A percentile compares a stretch with the other conserved stretches of the same genome.
Conservation (phyloP, 2,329 filamentous ascomycete species). For the Pseudogymnoascus sp. region DNA sequence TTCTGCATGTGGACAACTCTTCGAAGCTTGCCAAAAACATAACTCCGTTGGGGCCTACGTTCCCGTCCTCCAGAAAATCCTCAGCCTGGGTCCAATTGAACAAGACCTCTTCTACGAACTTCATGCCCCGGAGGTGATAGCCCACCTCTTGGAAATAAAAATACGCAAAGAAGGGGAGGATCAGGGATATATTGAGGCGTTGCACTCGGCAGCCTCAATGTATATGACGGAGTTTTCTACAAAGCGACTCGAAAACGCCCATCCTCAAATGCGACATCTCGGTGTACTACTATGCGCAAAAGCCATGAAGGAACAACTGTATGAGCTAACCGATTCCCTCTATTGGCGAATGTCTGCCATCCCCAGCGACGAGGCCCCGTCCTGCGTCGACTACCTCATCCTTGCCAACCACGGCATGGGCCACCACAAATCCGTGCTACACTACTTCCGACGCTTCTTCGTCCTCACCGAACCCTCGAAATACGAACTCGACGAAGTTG, state of each 20-base stretch:
- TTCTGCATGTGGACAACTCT: not conserved
- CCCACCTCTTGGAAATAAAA: not conserved
- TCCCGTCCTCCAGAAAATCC: constrained; percentile 6
- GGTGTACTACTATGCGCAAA: constrained; percentile 19
- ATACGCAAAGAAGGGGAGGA: not conserved
- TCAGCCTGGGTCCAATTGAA: constrained; percentile 2
- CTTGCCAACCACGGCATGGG: constrained; percentile 17
- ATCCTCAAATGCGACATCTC: constrained; percentile 12
- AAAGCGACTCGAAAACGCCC: constrained; percentile 13
- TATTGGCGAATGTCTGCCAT: constrained; percentile 17
- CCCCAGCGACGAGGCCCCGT: constrained; percentile 8
- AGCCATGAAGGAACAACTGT: constrained; percentile 16
- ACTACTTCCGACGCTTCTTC: constrained; percentile 18
- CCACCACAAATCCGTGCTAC: constrained; percentile 15
- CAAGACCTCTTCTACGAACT: constrained; percentile 6
- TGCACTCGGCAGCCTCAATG: constrained; percentile 12
- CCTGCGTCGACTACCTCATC: constrained; percentile 17
- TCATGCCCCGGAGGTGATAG: constrained; percentile 6
- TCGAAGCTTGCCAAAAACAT: not conserved
- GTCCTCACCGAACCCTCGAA: constrained; percentile 15
- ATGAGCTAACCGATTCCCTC: constrained; percentile 17
- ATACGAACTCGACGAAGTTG: constrained; percentile 16
- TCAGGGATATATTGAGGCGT: not conserved
- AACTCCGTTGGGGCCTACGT: not conserved
- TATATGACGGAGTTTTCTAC: constrained; percentile 21